A percentile compares a stretch with the other conserved stretches of the same genome.
Evolutionary conservation across 345 rosid genomes (phyloP).

Genomic region (Boechera stricta): DNA sequence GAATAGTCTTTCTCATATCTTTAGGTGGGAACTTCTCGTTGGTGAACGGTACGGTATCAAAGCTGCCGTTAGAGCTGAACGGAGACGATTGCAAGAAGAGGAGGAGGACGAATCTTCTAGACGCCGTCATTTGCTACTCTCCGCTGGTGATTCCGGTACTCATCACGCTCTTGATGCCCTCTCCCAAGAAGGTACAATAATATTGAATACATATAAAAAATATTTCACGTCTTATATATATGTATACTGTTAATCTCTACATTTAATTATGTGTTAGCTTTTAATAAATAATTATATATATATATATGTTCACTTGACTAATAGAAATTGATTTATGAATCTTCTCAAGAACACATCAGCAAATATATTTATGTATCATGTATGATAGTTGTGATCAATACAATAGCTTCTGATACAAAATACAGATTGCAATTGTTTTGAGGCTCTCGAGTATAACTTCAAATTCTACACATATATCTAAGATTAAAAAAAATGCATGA

Average conservation of each 20-base stretch:
- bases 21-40: constrained; percentile 90
- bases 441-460: not conserved
- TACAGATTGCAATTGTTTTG: not conserved
- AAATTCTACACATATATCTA: not conserved
- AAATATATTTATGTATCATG: not conserved
- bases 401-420: not conserved
- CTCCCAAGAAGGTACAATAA: constrained; percentile 79
- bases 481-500: not conserved
- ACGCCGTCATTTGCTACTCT: constrained; percentile 49
- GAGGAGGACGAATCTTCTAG: constrained; percentile 67
- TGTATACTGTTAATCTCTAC: not conserved
- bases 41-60: constrained; percentile 94
- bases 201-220: not conserved
- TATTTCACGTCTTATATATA: not conserved
- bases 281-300: not conserved
- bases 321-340: not conserved
- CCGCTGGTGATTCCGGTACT: constrained; percentile 55
- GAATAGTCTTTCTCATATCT: constrained; percentile 87
- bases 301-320: constrained; percentile 7
- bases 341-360: not conserved
- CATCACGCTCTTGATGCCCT: constrained; percentile 71
- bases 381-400: constrained; percentile 12
- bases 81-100: constrained; percentile 59
- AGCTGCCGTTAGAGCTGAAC: constrained; percentile 92
- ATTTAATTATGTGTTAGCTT: not conserved